phyloP scores from a whole-genome alignment of 129 eudicot species.

The carrot (Daucus carota) region DNA sequence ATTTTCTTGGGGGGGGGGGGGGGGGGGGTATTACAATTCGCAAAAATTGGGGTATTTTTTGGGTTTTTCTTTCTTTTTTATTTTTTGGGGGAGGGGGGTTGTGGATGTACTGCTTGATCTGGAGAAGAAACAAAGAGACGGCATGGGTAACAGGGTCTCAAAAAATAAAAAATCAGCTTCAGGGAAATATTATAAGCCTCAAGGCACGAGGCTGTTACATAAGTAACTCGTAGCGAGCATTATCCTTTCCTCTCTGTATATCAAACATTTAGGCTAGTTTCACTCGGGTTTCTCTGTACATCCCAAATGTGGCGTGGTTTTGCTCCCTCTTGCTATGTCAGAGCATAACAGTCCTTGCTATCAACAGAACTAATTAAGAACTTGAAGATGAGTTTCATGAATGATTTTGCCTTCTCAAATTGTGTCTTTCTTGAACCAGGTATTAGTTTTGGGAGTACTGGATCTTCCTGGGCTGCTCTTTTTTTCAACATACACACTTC shows the following conservation, averaged over 20 bases:
- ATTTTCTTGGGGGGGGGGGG: not conserved
- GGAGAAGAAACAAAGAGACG: not conserved
- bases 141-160: not conserved
- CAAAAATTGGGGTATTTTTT: not conserved
- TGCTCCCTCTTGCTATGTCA: not conserved
- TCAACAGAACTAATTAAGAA: not conserved
- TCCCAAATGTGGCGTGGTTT: not conserved
- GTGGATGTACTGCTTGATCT: not conserved
- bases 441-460: slow-evolving; percentile 41
- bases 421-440: slow-evolving; percentile 36
- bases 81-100: not conserved
- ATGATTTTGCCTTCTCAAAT: not conserved
- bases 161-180: not conserved
- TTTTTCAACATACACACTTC: slow-evolving; percentile 86
- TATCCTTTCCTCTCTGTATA: not conserved
- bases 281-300: not conserved
- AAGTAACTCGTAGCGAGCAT: not conserved
- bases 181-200: not conserved
- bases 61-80: too few relatives aligned
- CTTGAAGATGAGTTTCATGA: not conserved
- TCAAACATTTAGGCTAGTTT: not conserved
- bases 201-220: not conserved
- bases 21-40: not conserved
- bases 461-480: slow-evolving; percentile 81
- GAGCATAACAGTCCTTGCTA: not conserved